These are phyloP conservation scores for Phoma sp. DNA, from an alignment of 2,329 filamentous ascomycete genomes.

Conservation along the genomic window DNA sequence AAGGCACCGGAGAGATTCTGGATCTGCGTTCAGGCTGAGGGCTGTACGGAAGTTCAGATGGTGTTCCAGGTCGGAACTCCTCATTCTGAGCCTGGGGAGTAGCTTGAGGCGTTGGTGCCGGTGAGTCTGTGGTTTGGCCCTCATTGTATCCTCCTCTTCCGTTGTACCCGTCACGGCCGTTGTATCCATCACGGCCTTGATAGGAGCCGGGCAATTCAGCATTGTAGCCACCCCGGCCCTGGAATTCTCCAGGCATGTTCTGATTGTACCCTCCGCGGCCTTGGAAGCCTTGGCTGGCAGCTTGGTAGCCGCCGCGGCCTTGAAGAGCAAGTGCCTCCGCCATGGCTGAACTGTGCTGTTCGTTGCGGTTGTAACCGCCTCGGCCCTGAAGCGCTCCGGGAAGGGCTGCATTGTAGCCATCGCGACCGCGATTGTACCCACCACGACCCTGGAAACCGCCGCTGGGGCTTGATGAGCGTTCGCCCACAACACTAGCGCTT, in stretches of 20 bases:
- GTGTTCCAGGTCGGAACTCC: constrained; percentile 44
- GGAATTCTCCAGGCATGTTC: constrained; percentile 41
- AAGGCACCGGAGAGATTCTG: constrained; percentile 33
- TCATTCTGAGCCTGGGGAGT: constrained; percentile 36
- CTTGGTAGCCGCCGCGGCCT: constrained; percentile 25
- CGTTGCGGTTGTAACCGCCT: constrained; percentile 38
- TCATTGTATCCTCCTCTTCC: constrained; percentile 44
- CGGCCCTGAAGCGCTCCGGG: constrained; percentile 41
- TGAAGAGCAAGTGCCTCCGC: constrained; percentile 31
- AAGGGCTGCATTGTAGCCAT: constrained; percentile 45
- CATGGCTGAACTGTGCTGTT: constrained; percentile 26
- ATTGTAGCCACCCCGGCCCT: constrained; percentile 45
- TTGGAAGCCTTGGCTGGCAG: constrained; percentile 29
- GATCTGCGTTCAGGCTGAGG: constrained; percentile 37
- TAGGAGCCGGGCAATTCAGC: constrained; percentile 36
- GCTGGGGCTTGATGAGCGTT: constrained; percentile 43
- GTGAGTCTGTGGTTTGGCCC: constrained; percentile 39
- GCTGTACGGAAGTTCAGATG: constrained; percentile 38
- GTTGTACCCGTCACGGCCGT: constrained; percentile 43
- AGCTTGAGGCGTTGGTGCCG: constrained; percentile 36
- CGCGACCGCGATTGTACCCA: constrained; percentile 45
- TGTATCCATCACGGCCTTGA: constrained; percentile 48
- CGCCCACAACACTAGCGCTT: constrained; percentile 37
- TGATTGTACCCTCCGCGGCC: constrained; percentile 45
- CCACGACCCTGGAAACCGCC: constrained; percentile 41